Conservation (phyloP, 2,329 filamentous ascomycete species). For the Tolypocladium cylindrosporum region DNA sequence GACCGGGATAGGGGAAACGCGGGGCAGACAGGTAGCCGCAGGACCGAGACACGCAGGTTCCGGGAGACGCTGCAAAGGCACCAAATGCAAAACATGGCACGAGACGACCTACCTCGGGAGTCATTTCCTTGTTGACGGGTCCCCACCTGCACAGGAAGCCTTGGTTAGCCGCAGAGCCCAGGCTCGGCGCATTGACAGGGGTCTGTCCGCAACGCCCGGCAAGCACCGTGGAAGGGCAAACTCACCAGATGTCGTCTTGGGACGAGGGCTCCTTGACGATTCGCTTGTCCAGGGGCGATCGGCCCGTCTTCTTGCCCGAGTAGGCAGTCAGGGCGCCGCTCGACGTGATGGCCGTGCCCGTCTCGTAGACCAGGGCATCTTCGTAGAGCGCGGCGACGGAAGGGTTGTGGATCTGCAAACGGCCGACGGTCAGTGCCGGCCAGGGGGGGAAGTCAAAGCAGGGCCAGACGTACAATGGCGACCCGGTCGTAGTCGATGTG, state of each 20-base stretch:
- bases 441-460: background rate
- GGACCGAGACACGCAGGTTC: background rate
- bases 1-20: background rate
- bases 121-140: constrained; percentile 99
- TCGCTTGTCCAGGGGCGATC: constrained; percentile 94
- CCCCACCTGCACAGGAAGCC: constrained; percentile 55
- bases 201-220: background rate
- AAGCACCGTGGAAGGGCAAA: constrained; percentile 1
- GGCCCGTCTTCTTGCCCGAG: constrained; percentile 95
- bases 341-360: constrained; percentile 92
- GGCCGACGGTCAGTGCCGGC: constrained; percentile 10
- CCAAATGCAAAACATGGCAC: background rate
- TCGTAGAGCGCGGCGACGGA: constrained; percentile 95
- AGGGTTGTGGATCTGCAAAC: constrained; percentile 66
- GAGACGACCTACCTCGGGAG: constrained; percentile 62
- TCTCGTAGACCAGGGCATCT: constrained; percentile 94
- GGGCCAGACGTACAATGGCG: constrained; percentile 64
- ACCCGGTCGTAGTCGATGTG: constrained; percentile 99
- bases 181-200: background rate
- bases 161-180: constrained; percentile 16
- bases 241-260: constrained; percentile 79
- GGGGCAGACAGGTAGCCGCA: background rate
- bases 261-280: constrained; percentile 88
- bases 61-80: background rate
- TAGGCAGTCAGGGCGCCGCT: constrained; percentile 93